Evolutionary conservation across 768 basidiomycete species (phyloP).

Genomic region (Hericium erinaceus): DNA sequence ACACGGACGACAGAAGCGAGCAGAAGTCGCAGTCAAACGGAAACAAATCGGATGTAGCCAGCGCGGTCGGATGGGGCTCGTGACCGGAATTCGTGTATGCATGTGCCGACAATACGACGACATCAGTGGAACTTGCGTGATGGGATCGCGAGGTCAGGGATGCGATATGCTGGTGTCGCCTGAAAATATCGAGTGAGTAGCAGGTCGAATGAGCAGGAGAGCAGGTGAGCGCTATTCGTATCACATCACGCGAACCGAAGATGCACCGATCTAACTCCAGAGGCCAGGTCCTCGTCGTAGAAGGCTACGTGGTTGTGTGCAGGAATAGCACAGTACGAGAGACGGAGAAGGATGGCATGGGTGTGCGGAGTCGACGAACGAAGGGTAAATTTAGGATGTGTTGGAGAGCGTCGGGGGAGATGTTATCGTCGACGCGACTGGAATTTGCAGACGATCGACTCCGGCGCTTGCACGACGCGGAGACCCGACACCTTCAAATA

Average conservation of each 20-base stretch:
- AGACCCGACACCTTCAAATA: too few relatives aligned
- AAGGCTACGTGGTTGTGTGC: not conserved
- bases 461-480: too few relatives aligned
- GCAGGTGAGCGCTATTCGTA: not conserved
- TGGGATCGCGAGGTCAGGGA: not conserved
- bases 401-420: too few relatives aligned
- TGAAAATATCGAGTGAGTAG: not conserved
- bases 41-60: not conserved
- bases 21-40: not conserved
- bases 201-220: not conserved
- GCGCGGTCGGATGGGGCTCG: not conserved
- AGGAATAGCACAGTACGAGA: too few relatives aligned
- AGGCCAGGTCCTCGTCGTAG: not conserved
- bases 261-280: constrained; percentile 1
- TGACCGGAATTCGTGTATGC: not conserved
- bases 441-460: too few relatives aligned
- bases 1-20: not conserved
- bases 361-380: too few relatives aligned
- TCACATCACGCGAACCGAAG: not conserved
- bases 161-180: not conserved
- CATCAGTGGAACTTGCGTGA: not conserved
- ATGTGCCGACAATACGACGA: not conserved
- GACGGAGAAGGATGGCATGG: too few relatives aligned
- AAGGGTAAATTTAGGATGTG: too few relatives aligned
- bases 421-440: too few relatives aligned